A percentile compares a stretch with the other conserved stretches of the same genome.
Evolutionary conservation across 2,329 filamentous ascomycete genomes (phyloP).

Genomic region (Aspergillus niger): DNA sequence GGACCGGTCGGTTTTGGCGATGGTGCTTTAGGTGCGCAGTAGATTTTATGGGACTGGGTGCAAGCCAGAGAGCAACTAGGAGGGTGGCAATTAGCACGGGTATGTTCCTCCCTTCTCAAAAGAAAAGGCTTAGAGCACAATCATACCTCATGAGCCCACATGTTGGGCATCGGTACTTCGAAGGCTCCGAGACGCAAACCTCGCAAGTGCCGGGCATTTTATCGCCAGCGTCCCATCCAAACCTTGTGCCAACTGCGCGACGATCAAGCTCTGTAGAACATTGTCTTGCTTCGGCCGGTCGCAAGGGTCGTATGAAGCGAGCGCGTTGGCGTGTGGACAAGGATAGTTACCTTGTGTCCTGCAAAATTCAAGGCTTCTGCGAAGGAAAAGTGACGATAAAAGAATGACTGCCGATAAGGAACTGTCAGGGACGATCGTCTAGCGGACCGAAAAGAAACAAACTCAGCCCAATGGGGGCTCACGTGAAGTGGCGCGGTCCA

Average conservation of each 20-base stretch:
- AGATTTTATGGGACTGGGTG: slow-evolving; percentile 48
- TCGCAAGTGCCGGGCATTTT: slow-evolving; percentile 39
- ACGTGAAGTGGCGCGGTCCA: slow-evolving; percentile 5
- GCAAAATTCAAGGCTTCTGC: background rate
- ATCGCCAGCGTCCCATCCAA: slow-evolving; percentile 11
- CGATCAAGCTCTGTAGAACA: slow-evolving; percentile 19
- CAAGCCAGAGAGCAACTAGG: slow-evolving; percentile 50
- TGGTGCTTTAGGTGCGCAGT: slow-evolving; percentile 39
- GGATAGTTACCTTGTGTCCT: background rate
- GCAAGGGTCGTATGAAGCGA: background rate
- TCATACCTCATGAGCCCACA: slow-evolving; percentile 42
- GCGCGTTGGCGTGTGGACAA: background rate
- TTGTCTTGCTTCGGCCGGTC: slow-evolving; percentile 16
- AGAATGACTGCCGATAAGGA: background rate
- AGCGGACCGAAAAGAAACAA: slow-evolving; percentile 2
- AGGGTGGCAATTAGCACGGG: background rate
- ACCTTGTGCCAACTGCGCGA: slow-evolving; percentile 11
- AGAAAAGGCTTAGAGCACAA: background rate
- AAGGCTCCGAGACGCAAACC: slow-evolving; percentile 40
- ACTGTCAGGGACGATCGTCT: background rate
- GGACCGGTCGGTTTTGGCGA: slow-evolving; percentile 19
- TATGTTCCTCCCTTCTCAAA: background rate
- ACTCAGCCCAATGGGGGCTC: slow-evolving; percentile 4
- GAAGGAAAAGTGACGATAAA: background rate
- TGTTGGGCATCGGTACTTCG: slow-evolving; percentile 44